Base-by-base conservation (phyloP, 116 monocot genomes). In the Posidonia oceanica region DNA sequence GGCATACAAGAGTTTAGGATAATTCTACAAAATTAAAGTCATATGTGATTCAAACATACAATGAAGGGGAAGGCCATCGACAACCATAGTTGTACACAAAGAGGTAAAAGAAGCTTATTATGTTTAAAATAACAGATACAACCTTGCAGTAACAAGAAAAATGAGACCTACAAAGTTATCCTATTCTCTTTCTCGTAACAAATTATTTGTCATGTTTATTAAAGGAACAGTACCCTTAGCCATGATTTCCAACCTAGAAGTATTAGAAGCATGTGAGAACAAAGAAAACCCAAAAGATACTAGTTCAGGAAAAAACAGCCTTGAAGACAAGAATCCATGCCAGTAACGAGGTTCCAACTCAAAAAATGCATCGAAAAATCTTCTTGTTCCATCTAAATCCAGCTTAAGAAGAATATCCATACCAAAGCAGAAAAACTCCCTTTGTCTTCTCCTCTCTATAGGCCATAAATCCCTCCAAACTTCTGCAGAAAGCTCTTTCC, bases 351-450 rank as follows among this genome's bases (percentile, higher is more conserved):
- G 82, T 1, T 93, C 84, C 64, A 93, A 63, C 38, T 84, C 84
- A 68, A 93, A 93, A 68, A 93, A 93, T 0, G 88, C 86, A 48
- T 86, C 82, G 48, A 92, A 92, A 54, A 92, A 92, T 15, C 82
- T 69, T 69, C 86, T 78, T 6, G 82, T 92, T 3, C 88, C 92
- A 17, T 74, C 67, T 70, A 93, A 71, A 69, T 89, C 89, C 5
- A 93, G 76, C 81, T 76, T 76, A 40, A 93, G 70, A 72, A 93
- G 70, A 10, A 82, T 73, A 66, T 93, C 89, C 89, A 93, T 93
- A 23, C 93, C 89, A 62, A 93, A 89, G 58, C 84, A 80, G 74
- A 85, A 93, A 63, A 80, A 89, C 63, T 93, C 93, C 64, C 93
- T 84, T 54, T 77, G 81, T n/a, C 66, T 51, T 70, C 77, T 64